Base-by-base conservation (phyloP, 2,329 filamentous ascomycete genomes). In the Penicillium concentricum region DNA sequence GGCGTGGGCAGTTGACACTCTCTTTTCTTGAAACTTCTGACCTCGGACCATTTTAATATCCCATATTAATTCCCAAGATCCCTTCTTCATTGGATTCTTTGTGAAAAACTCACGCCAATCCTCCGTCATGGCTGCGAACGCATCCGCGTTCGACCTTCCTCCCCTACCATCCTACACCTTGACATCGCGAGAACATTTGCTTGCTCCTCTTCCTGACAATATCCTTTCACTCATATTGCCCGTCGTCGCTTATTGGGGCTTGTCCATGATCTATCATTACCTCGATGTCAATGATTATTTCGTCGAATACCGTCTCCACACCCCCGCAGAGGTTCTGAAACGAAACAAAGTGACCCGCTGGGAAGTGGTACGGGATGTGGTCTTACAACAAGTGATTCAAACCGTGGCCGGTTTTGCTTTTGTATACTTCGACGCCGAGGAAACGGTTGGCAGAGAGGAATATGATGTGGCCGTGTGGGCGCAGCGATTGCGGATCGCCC, bases 391-490 rank as follows among this genome's bases (percentile, higher is more conserved):
- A 72, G 74, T 93, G 59, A 90, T 99, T 47, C 94, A 99, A 79
- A 89, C 91, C 24, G 74, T 82, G 18, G 87, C 90, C 41, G 88
- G 89, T 38, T 74, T 87, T 53, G 74, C 84, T 4, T 77, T 97
- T 41, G 85, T 86, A 4, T 76, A 87, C 63, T 87, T 88, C 20
- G 94, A 97, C 67, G 84, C 87, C 3, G 79, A 84, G 41, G 88
- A 93, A 62, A 86, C 87, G 67, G 82, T 81, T 39, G 94, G 94
- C 49, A 90, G 84, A 74, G 89, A 93, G 67, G 84, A 90, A 24
- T 92, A 96, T 72, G 90, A 97, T 70, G 81, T 97, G 24, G 90
- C 92, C 28, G 87, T 93, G 63, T 97, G 93, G 91, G 92, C 92
- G 20, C 89, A 87, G 61, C 85, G 92, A 69, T 79, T 97, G 57